phyloP scores from a whole-genome alignment of 2,329 filamentous ascomycete species.

The Thielaviopsis musarum region DNA sequence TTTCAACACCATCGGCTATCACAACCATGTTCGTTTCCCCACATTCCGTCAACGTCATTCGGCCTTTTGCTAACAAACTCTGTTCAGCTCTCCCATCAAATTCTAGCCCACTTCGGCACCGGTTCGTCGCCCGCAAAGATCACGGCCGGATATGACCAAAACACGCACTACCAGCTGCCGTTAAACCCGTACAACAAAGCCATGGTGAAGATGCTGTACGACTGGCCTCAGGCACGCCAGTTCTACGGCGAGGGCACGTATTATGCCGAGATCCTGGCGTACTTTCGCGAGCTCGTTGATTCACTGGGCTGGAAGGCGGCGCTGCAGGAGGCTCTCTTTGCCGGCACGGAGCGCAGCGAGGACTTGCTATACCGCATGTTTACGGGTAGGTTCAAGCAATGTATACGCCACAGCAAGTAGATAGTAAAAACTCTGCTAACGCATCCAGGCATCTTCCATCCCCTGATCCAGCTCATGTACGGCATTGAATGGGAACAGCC shows the following conservation, averaged over 20 bases:
- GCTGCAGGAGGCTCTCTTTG: conserved; percentile 52
- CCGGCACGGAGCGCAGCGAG: conserved; percentile 44
- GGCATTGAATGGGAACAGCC: conserved; percentile 71
- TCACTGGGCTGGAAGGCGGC: conserved; percentile 40
- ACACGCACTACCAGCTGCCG: conserved; percentile 49
- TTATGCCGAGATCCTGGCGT: conserved; percentile 60
- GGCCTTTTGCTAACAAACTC: conserved; percentile 8
- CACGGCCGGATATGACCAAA: conserved; percentile 45
- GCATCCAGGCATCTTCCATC: conserved; percentile 50
- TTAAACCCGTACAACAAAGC: conserved; percentile 28
- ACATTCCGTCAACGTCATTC: not conserved
- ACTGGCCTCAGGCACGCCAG: conserved; percentile 35
- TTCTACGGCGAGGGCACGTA: conserved; percentile 44
- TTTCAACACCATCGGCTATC: conserved; percentile 60
- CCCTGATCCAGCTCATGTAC: conserved; percentile 72
- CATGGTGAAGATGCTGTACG: conserved; percentile 37
- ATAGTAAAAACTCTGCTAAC: not conserved
- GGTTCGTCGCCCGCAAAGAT: conserved; percentile 46
- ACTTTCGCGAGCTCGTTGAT: conserved; percentile 60
- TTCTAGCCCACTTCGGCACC: conserved; percentile 62
- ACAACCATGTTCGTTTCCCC: conserved; percentile 51
- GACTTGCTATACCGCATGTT: conserved; percentile 54
- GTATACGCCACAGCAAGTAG: too few species aligned
- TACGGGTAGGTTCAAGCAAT: conserved; percentile 36
- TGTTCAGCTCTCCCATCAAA: conserved; percentile 47